Evolutionary conservation across 306 rosid species (phyloP).

Genomic region (Parietaria judaica): DNA sequence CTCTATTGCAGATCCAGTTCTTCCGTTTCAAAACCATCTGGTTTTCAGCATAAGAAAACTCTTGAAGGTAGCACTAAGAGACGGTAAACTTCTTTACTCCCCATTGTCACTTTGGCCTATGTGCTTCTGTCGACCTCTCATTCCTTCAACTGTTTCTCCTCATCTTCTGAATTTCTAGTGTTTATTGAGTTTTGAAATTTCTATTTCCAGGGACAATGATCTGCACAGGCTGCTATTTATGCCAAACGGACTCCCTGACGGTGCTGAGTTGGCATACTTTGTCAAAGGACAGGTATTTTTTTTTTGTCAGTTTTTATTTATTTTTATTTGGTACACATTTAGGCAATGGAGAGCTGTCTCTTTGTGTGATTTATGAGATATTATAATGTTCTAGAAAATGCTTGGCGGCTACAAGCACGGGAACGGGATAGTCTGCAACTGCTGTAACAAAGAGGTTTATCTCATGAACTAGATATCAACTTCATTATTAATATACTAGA

Average conservation of each 20-base stretch:
- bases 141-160: background rate
- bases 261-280: slow-evolving; percentile 92
- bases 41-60: slow-evolving; percentile 40
- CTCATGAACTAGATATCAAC: slow-evolving; percentile 12
- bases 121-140: background rate
- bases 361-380: slow-evolving; percentile 11
- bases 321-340: slow-evolving; percentile 10
- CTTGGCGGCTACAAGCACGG: slow-evolving; percentile 97
- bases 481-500: too few relatives aligned
- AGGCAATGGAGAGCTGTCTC: slow-evolving; percentile 5
- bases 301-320: background rate
- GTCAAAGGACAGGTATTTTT: slow-evolving; percentile 83
- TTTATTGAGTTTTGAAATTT: background rate
- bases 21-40: slow-evolving; percentile 25
- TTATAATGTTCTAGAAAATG: slow-evolving; percentile 42
- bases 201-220: slow-evolving; percentile 72
- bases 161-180: background rate
- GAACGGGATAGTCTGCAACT: slow-evolving; percentile 77
- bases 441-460: slow-evolving; percentile 76
- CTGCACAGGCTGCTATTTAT: slow-evolving; percentile 83
- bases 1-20: slow-evolving; percentile 46
- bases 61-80: slow-evolving; percentile 61
- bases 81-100: slow-evolving; percentile 35
- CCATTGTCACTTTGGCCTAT: background rate
- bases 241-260: slow-evolving; percentile 98